A percentile compares a stretch with the other conserved stretches of the same genome.
These are phyloP conservation scores for Hermanozyma aechmeae DNA, from an alignment of 805 yeast species.

Conservation along the genomic window DNA sequence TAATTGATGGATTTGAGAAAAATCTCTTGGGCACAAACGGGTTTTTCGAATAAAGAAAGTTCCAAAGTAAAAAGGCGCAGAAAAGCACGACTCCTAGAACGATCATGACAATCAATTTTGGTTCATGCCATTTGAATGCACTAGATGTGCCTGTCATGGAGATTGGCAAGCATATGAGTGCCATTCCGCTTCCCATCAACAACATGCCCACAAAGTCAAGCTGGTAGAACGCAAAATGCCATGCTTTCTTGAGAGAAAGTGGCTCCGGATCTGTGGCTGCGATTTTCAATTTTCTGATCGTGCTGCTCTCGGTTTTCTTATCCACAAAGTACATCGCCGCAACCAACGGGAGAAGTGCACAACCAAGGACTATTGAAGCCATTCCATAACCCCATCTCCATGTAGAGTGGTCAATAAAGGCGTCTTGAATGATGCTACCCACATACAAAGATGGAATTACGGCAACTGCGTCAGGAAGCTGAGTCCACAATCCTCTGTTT, in stretches of 20 bases:
- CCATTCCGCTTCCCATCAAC: conserved; percentile 11
- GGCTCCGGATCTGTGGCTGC: conserved; percentile 8
- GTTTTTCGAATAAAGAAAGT: conserved; percentile 7
- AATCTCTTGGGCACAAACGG: conserved; percentile 16
- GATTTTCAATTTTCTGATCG: neutral
- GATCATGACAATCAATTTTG: conserved; percentile 13
- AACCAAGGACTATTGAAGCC: no score
- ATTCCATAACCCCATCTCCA: no score
- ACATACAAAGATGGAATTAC: conserved; percentile 21
- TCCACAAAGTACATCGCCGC: no score
- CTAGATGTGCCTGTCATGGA: conserved; percentile 14
- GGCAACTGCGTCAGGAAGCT: conserved; percentile 21
- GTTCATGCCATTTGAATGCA: conserved; percentile 6
- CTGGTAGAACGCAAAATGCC: conserved; percentile 9
- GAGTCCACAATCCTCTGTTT: conserved; percentile 26
- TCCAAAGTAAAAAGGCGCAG: conserved; percentile 9
- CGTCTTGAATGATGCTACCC: conserved; percentile 19
- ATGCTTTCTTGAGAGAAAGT: conserved; percentile 7
- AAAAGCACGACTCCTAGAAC: conserved; percentile 14
- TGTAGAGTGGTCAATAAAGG: conserved; percentile 8
- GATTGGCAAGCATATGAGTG: conserved; percentile 16
- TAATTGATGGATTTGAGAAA: conserved; percentile 10
- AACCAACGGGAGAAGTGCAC: no score
- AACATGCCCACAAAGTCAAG: conserved; percentile 14
- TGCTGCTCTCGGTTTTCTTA: conserved; percentile 16